Percentiles rank a stretch among this genome's conserved stretches.
These are phyloP conservation scores for Omphalotus guepiniiformis DNA, from an alignment of 768 basidiomycete genomes.

Conservation along the genomic window DNA sequence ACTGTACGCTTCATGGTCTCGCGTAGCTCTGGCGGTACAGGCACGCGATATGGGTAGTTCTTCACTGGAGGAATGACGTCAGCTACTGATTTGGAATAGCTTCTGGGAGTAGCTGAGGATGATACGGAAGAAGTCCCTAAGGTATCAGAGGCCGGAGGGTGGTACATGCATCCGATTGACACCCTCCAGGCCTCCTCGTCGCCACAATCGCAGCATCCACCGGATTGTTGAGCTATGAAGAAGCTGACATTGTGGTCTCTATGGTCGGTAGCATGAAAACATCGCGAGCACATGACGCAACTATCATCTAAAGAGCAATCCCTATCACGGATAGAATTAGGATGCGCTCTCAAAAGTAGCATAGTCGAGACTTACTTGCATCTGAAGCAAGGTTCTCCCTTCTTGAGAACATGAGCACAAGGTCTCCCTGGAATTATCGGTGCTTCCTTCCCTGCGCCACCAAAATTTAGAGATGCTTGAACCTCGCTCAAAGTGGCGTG, in stretches of 20 bases:
- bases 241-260: conserved; percentile 87
- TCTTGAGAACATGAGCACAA: conserved; percentile 84
- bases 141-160: conserved; percentile 51
- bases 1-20: conserved; percentile 74
- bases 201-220: conserved; percentile 94
- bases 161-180: conserved; percentile 65
- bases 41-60: conserved; percentile 52
- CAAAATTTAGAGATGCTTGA: conserved; percentile 54
- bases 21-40: conserved; percentile 60
- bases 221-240: conserved; percentile 87
- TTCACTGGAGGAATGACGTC: conserved; percentile 57
- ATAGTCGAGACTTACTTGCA: conserved; percentile 67
- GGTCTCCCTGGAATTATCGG: conserved; percentile 63
- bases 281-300: conserved; percentile 85
- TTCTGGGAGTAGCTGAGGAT: conserved; percentile 32
- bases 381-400: conserved; percentile 88
- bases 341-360: background rate
- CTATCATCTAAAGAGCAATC: conserved; percentile 90
- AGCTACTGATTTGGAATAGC: conserved; percentile 36
- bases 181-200: conserved; percentile 84
- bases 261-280: conserved; percentile 89
- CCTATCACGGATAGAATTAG: conserved; percentile 35
- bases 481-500: conserved; percentile 66
- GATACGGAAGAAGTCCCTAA: conserved; percentile 11
- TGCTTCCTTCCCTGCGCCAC: conserved; percentile 57